Conservation (phyloP, 176 grass and related monocot genomes). For the Urochloa ruziziensis region DNA sequence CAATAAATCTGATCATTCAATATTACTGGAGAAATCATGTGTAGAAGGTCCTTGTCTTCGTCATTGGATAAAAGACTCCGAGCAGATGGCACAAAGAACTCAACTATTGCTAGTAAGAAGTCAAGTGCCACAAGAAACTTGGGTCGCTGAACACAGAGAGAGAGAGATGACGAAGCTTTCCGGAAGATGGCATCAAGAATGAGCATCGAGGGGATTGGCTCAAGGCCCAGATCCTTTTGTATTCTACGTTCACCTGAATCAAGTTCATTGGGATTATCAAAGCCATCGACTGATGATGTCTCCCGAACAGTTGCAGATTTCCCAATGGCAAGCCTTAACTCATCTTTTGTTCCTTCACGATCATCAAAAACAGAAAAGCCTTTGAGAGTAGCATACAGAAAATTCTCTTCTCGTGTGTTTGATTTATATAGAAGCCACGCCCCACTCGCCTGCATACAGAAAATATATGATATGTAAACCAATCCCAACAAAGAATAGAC, state of each 20-base stretch:
- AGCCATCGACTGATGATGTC: slow-evolving; percentile 47
- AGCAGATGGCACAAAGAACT: slow-evolving; percentile 95
- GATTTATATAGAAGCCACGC: slow-evolving; percentile 98
- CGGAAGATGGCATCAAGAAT: slow-evolving; percentile 80
- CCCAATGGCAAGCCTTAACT: slow-evolving; percentile 94
- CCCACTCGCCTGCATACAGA: slow-evolving; percentile 61
- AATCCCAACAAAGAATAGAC: slow-evolving; percentile 4
- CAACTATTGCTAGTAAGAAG: slow-evolving; percentile 79
- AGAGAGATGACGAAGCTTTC: slow-evolving; percentile 62
- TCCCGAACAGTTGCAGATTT: slow-evolving; percentile 67
- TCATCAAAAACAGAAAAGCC: slow-evolving; percentile 97
- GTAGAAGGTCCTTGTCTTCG: slow-evolving; percentile 65
- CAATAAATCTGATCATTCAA: slow-evolving; percentile 73
- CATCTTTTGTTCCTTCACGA: slow-evolving; percentile 96
- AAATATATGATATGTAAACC: background rate
- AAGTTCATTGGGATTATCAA: slow-evolving; percentile 46
- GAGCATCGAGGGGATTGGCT: slow-evolving; percentile 90
- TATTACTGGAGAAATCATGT: slow-evolving; percentile 61
- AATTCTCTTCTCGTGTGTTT: slow-evolving; percentile 70
- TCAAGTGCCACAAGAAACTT: slow-evolving; percentile 96
- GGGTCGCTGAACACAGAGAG: slow-evolving; percentile 76
- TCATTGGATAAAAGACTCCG: slow-evolving; percentile 70
- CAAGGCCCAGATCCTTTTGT: slow-evolving; percentile 58
- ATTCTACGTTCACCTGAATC: slow-evolving; percentile 54
- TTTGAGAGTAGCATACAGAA: slow-evolving; percentile 94